Conservation (phyloP, 345 rosid species). For the Garcia nutans region DNA sequence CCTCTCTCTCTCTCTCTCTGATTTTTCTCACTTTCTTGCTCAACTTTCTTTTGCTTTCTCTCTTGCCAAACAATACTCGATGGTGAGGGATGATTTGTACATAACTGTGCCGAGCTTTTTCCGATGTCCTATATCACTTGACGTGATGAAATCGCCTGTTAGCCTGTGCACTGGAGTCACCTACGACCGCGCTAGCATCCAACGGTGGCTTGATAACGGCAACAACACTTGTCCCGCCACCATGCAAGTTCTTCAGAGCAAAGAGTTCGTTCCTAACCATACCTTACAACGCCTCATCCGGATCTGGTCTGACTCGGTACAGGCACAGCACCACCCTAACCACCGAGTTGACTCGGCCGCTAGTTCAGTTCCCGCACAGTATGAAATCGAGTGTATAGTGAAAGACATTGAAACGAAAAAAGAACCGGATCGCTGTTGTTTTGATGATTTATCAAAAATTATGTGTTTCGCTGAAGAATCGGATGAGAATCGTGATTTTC, state of each 20-base stretch:
- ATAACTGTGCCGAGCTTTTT: slow-evolving; percentile 76
- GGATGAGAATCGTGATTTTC: slow-evolving; percentile 53
- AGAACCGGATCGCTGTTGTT: slow-evolving; percentile 14
- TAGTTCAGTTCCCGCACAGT: slow-evolving; percentile 27
- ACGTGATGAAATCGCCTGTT: slow-evolving; percentile 91
- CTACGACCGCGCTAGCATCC: slow-evolving; percentile 85
- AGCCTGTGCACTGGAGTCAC: slow-evolving; percentile 95
- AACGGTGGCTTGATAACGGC: slow-evolving; percentile 85
- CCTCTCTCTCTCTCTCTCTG: slow-evolving; percentile 5
- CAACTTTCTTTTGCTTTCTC: slow-evolving; percentile 22
- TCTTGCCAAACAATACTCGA: slow-evolving; percentile 26
- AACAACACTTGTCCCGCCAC: slow-evolving; percentile 94
- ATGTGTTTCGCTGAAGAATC: slow-evolving; percentile 50
- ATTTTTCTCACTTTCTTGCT: slow-evolving; percentile 5
- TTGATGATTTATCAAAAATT: slow-evolving; percentile 33
- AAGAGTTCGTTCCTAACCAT: slow-evolving; percentile 76
- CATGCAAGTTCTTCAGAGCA: slow-evolving; percentile 79
- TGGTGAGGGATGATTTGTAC: slow-evolving; percentile 66
- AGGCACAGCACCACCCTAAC: slow-evolving; percentile 18
- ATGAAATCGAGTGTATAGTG: slow-evolving; percentile 37
- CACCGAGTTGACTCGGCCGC: slow-evolving; percentile 23
- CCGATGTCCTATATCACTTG: slow-evolving; percentile 91
- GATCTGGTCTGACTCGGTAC: slow-evolving; percentile 67
- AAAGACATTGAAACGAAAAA: slow-evolving; percentile 19
- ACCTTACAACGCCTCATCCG: slow-evolving; percentile 78